phyloP scores from a whole-genome alignment of 805 yeast genomes.

The Kodamaea jinghongensis region DNA sequence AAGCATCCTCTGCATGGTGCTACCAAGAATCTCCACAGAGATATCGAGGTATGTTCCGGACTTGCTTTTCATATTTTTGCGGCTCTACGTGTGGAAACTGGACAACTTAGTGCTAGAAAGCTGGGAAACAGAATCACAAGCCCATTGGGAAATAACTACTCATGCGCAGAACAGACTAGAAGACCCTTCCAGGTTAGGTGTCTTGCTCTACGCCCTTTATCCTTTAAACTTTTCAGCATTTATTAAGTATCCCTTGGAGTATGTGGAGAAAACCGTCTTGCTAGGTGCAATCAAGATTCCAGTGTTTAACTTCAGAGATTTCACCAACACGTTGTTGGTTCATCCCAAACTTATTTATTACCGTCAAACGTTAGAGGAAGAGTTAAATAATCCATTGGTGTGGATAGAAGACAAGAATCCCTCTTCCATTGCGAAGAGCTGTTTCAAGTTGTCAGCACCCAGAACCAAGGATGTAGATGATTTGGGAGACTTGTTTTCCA shows the following conservation, averaged over 20 bases:
- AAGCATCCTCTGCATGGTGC: conserved; percentile 28
- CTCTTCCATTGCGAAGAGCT: neutral
- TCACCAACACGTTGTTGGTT: conserved; percentile 35
- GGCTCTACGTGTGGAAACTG: neutral
- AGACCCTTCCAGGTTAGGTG: conserved; percentile 32
- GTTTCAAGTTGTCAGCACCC: conserved; percentile 1
- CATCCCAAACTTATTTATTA: conserved; percentile 47
- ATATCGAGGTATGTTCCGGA: conserved; percentile 35
- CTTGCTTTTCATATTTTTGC: conserved; percentile 38
- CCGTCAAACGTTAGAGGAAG: conserved; percentile 23
- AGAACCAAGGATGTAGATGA: conserved; percentile 1
- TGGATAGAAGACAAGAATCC: conserved; percentile 18
- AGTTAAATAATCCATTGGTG: conserved; percentile 16
- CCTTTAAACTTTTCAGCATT: conserved; percentile 50
- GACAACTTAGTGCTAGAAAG: too few relatives aligned
- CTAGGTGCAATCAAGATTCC: neutral
- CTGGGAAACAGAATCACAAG: neutral
- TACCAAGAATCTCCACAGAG: conserved; percentile 44
- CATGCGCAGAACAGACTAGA: conserved; percentile 7
- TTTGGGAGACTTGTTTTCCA: conserved; percentile 26
- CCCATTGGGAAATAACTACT: neutral
- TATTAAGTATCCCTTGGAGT: conserved; percentile 40
- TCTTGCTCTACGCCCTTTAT: conserved; percentile 55
- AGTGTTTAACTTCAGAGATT: conserved; percentile 1
- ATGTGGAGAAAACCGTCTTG: conserved; percentile 11